Evolutionary conservation across 352 stramenopile genomes (phyloP).

Genomic region (Aphanomyces cochlioides): DNA sequence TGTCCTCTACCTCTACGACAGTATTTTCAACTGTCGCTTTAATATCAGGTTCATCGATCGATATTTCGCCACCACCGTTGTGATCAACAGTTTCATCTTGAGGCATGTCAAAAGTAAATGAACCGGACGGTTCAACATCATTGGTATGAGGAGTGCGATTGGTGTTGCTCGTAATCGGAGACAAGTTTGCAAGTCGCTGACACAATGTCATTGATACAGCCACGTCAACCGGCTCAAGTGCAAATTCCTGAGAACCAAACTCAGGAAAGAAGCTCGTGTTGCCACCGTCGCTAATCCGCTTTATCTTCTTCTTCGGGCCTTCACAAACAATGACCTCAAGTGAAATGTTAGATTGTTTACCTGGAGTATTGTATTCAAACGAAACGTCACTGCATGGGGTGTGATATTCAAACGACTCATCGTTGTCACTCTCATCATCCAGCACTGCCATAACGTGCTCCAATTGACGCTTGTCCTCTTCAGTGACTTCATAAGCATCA

Average conservation of each 20-base stretch:
- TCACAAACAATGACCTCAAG: neutral
- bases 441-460: constrained; percentile 14
- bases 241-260: constrained; percentile 59
- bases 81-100: neutral
- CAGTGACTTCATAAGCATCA: constrained; percentile 3
- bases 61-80: neutral
- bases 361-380: constrained; percentile 67
- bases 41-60: constrained; percentile 18
- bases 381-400: constrained; percentile 36
- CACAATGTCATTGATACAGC: constrained; percentile 54
- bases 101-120: neutral
- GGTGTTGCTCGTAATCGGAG: constrained; percentile 42
- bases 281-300: constrained; percentile 13
- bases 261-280: constrained; percentile 45
- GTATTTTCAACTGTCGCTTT: constrained; percentile 27
- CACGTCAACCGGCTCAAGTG: constrained; percentile 26
- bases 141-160: constrained; percentile 1
- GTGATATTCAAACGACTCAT: constrained; percentile 23
- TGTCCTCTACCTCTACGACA: neutral
- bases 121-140: constrained; percentile 9
- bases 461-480: constrained; percentile 11
- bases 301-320: constrained; percentile 15
- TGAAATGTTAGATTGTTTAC: neutral
- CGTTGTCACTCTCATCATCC: neutral
- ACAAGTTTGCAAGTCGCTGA: constrained; percentile 49